A percentile compares a stretch with the other conserved stretches of the same genome.
Conservation (phyloP, 108 stramenopile species). For the Nannochloropsis oceanica region DNA sequence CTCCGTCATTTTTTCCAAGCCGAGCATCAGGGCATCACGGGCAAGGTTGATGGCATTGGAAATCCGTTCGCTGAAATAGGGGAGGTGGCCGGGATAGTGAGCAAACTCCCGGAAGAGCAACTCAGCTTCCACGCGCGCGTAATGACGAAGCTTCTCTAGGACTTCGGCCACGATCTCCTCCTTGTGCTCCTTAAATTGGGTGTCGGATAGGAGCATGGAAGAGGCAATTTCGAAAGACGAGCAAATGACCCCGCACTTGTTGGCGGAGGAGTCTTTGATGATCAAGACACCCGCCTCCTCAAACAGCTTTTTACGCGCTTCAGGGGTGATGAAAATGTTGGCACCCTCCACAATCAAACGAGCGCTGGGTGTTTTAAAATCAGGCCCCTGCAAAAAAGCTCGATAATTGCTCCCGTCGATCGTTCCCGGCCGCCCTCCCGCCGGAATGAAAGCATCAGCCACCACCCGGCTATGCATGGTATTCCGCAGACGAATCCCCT, state of each 20-base stretch:
- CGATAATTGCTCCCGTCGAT: constrained; percentile 50
- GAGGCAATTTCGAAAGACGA: constrained; percentile 86
- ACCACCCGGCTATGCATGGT: constrained; percentile 88
- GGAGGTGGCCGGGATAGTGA: constrained; percentile 55
- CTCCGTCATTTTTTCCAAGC: constrained; percentile 43
- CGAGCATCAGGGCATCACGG: constrained; percentile 71
- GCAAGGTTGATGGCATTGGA: constrained; percentile 71
- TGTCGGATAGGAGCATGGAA: constrained; percentile 75
- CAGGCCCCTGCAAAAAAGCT: constrained; percentile 2
- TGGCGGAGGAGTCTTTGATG: constrained; percentile 96
- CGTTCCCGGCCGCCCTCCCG: constrained; percentile 88
- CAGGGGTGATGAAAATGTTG: constrained; percentile 79
- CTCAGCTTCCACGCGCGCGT: constrained; percentile 78
- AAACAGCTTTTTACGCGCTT: constrained; percentile 72
- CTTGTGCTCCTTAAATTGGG: constrained; percentile 83
- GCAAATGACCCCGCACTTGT: constrained; percentile 95
- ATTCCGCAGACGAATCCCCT: constrained; percentile 76
- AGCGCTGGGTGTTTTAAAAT: constrained; percentile 56
- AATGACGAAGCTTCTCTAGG: constrained; percentile 58
- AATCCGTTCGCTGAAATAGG: constrained; percentile 67
- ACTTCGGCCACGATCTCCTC: constrained; percentile 77
- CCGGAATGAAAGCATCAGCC: constrained; percentile 89
- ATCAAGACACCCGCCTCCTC: constrained; percentile 82
- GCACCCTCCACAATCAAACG: constrained; percentile 90
- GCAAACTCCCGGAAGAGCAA: constrained; percentile 90